Evolutionary conservation across 306 rosid species (phyloP), one percentile per base, ranked within the genome.

Genomic region (Vicia sativa): DNA sequence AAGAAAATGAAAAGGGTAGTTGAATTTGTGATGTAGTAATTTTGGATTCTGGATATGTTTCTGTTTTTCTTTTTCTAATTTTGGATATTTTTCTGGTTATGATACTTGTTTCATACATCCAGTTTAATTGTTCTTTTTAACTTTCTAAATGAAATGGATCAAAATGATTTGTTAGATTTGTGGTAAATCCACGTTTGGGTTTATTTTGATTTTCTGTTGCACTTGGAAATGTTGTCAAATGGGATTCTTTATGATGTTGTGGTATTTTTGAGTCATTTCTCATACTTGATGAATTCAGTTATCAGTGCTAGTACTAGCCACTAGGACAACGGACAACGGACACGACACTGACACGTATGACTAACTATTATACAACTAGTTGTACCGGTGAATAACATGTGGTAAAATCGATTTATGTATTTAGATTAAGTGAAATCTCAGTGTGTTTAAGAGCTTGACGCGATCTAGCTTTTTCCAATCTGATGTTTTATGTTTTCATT

Each of bases 1-100:
- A 35, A 34, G 59, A 25, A 13, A 34, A 42, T 9, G 3, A 9
- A 68, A 19, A 49, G 52, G 14, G 35, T 28, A 41, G 70, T 15
- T 44, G 58, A 41, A 16, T 48, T 38, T 26, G 21, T 70, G 62
- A 9, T 54, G n/a, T 26, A 31, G 8, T 25, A 10, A 2, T 55
- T 77, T 49, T 23, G 64, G 67, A 77, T 63, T 72, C 41, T 10
- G 34, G 50, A 18, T 53, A 31, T 64, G 70, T 11, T 28, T 72
- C 4, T 55, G 35, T 3, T 46, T 43, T 2, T 13, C 0, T 3
- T 57, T 62, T 64, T 65, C 9, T 18, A 49, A 15, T 35, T 34
- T 56, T 65, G 57, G 16, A 44, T 43, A 14, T 3, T 38, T 62
- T 77, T 65, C 9, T 13, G 69, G 50, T 70, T 64, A 41, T 48